Evolutionary conservation across 108 stramenopile genomes (phyloP), one percentile per base, ranked within the genome.

Genomic region (Aurantiochytrium sp.): DNA sequence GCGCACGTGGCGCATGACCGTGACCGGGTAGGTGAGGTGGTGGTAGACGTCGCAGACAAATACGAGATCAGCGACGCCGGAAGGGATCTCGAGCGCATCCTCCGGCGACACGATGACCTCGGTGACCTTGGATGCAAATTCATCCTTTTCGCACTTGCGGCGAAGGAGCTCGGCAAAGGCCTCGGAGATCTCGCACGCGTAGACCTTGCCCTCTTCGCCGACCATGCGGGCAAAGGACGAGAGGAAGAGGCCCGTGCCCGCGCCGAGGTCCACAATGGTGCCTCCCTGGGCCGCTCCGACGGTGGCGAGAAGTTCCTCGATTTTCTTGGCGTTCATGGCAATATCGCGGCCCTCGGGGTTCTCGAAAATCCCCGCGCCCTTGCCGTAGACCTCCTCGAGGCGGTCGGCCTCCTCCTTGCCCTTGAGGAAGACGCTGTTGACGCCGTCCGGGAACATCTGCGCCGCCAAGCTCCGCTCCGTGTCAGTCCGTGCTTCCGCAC

Each of bases 1-100:
- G 10, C 73, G 87, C 19, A 37, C 17, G 1, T 27, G 45, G 21
- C 68, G 50, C 54, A 87, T 42, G 31, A 87, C n/a, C 2, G 87
- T 87, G 1, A 31, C 31, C 48, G 87, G 87, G 50, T 87, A 87
- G 15, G 30, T 32, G 32, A 87, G 32, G 39, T 87, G 87, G 87
- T 87, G 87, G 39, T 87, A 87, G 50, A 87, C 87, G 37, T 87
- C 87, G 53, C 55, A 32, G 45, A 87, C 15, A 19, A 87, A 52
- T 3, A 69, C 24, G n/a, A 68, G 12, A 24, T 87, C 87, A 31
- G 19, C 30, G 6, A 8, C 19, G 10, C 50, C 68, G 32, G 17
- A 19, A 10, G 17, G 21, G 34, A 69, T 21, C 8, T 30, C 39
- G 36, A 42, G 73, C 39, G 30, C 36, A 6, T 17, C 15, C 68